Evolutionary conservation across 1,139 yeast species (phyloP).

Genomic region (Kodamaea derodonti): DNA sequence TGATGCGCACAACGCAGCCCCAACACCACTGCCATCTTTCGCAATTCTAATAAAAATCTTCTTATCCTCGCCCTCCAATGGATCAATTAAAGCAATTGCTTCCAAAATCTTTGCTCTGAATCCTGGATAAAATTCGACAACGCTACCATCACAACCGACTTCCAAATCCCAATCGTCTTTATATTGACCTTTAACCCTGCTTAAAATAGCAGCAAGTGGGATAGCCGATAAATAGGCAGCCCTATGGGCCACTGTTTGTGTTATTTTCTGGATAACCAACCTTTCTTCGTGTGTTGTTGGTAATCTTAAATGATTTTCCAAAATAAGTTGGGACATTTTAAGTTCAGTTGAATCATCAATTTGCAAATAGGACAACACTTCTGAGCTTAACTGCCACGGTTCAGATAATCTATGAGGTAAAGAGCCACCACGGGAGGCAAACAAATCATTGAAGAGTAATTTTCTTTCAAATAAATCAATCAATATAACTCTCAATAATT

Average conservation of each 20-base stretch:
- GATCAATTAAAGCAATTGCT: constrained; percentile 64
- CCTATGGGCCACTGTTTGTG: constrained; percentile 76
- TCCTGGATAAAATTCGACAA: constrained; percentile 88
- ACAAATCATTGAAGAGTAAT: constrained; percentile 53
- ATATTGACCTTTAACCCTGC: constrained; percentile 37
- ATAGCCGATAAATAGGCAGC: constrained; percentile 85
- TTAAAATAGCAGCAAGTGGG: constrained; percentile 75
- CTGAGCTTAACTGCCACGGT: constrained; percentile 79
- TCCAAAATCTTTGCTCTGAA: constrained; percentile 73
- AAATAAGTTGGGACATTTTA: constrained; percentile 58
- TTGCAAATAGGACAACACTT: constrained; percentile 77
- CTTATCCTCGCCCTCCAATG: constrained; percentile 68
- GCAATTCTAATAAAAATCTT: constrained; percentile 74
- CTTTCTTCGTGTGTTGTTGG: constrained; percentile 71
- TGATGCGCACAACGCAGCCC: constrained; percentile 89
- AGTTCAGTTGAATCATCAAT: constrained; percentile 74
- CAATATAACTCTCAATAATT: constrained; percentile 69
- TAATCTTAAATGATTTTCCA: constrained; percentile 61
- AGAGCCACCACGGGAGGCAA: constrained; percentile 45
- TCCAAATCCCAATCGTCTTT: constrained; percentile 68
- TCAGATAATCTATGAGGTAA: constrained; percentile 65
- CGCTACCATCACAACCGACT: constrained; percentile 93
- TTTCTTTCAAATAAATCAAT: constrained; percentile 61
- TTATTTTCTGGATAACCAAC: constrained; percentile 61
- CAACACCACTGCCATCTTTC: constrained; percentile 93